Evolutionary conservation across 305 asterid genomes (phyloP), one percentile per base, ranked within the genome.

Genomic region (Solanum hybrid): DNA sequence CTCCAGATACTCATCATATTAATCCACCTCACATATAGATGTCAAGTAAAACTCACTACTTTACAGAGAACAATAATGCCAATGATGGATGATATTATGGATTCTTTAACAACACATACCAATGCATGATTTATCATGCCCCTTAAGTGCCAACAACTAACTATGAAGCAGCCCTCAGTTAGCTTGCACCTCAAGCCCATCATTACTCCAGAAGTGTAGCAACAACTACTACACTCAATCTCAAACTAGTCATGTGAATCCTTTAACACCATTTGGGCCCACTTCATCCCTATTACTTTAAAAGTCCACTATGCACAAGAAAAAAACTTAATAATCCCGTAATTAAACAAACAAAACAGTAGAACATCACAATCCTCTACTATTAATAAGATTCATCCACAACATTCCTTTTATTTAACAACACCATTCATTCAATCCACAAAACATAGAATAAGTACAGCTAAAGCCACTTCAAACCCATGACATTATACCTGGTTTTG

Each of bases 401-500:
- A 26, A 13, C 86, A 81, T 13, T 81, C 14, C 61, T 39, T 37
- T 13, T 69, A 37, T 69, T 86, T 61, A 36, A 69, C 37, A 33
- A 86, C 29, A 71, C 18, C 28, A 67, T 26, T 26, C 67, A 82
- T 42, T 39, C 86, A 81, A 81, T 81, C 67, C 35, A 28, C 16
- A 42, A 83, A 42, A 77, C 28, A 77, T 34, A 34, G 28, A 77
- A 35, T 77, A 77, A 77, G 42, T 57, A 28, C 34, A 42, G 28
- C 36, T 40, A 83, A 83, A 83, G 26, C 42, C 16, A 20, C 28
- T 77, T 77, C 16, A 90, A 87, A 37, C 34, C 75, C 42, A 77
- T 75, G 67, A 81, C 61, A 39, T 31, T 33, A 11, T 61, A 97
- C 99, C 99, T 93, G 98, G 81, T 88, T 92, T 82, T 90, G 94